Conservation (phyloP, 352 stramenopile genomes). For the Globisporangium acanthophoron region DNA sequence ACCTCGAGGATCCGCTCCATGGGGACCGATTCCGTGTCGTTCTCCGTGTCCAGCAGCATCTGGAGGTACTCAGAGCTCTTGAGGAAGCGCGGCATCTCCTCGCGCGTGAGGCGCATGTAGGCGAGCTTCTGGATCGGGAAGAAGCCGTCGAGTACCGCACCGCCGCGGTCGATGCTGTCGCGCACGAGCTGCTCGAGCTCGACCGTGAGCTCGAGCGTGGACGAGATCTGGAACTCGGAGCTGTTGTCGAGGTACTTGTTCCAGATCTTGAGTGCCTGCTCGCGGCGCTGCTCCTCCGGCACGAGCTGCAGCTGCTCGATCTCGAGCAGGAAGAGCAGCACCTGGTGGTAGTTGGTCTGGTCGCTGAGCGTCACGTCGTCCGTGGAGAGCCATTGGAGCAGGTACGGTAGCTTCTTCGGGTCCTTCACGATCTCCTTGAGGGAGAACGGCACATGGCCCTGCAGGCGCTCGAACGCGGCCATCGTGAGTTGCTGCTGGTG, state of each 20-base stretch:
- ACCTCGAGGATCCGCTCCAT: constrained; percentile 76
- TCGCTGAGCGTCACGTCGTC: constrained; percentile 29
- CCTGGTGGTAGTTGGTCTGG: constrained; percentile 70
- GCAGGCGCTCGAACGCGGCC: constrained; percentile 63
- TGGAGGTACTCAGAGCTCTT: constrained; percentile 82
- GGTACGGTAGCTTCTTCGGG: constrained; percentile 78
- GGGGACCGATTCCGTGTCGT: constrained; percentile 64
- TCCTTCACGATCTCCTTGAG: constrained; percentile 85
- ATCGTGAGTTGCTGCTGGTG: constrained; percentile 40
- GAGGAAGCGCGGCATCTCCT: constrained; percentile 80
- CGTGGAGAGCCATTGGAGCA: constrained; percentile 69
- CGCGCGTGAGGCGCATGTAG: constrained; percentile 74
- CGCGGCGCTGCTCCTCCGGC: constrained; percentile 49
- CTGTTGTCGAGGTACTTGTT: constrained; percentile 79
- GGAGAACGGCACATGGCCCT: constrained; percentile 76
- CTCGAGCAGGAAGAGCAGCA: constrained; percentile 80
- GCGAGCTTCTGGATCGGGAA: constrained; percentile 83
- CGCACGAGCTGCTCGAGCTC: constrained; percentile 74
- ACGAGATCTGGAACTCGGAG: constrained; percentile 81
- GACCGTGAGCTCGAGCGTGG: constrained; percentile 70
- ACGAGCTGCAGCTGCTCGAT: constrained; percentile 78
- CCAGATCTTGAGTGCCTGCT: constrained; percentile 81
- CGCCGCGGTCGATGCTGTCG: constrained; percentile 48
- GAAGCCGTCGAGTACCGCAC: constrained; percentile 62
- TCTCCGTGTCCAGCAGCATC: constrained; percentile 81